Percentiles rank a stretch among this genome's conserved stretches.
These are phyloP conservation scores for Pleodorina starrii DNA, from an alignment of 139 green algal genomes.

Conservation along the genomic window DNA sequence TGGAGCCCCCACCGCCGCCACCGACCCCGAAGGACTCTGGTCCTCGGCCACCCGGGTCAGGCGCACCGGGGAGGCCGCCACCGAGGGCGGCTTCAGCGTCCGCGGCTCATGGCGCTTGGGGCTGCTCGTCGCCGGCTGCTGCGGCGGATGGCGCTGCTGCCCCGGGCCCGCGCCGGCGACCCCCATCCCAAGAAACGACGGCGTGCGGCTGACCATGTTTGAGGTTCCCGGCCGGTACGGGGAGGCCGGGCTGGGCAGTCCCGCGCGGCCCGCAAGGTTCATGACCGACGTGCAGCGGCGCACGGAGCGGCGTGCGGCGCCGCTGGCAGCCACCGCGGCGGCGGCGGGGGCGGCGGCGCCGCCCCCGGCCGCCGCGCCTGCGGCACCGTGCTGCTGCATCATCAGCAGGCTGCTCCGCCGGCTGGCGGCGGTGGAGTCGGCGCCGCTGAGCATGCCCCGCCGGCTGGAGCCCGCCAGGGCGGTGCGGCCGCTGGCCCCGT, in stretches of 20 bases:
- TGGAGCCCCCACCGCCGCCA: background rate
- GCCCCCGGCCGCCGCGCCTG: background rate
- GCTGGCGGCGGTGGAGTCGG: no score
- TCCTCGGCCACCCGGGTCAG: background rate
- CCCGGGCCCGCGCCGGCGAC: background rate
- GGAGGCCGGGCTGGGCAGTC: background rate
- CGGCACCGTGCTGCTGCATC: background rate
- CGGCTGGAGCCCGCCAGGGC: background rate
- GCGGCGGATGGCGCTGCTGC: background rate
- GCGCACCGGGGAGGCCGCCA: background rate
- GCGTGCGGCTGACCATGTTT: background rate
- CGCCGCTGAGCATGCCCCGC: background rate
- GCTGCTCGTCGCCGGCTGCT: no score
- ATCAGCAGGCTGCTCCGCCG: conserved; percentile 12
- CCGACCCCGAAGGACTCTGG: background rate
- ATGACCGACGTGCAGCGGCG: conserved; percentile 19
- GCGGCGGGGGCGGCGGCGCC: background rate
- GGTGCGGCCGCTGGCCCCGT: background rate
- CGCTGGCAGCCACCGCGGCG: background rate
- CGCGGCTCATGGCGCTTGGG: background rate
- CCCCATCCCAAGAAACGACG: background rate
- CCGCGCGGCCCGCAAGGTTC: background rate
- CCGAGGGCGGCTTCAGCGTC: background rate
- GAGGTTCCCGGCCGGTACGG: background rate
- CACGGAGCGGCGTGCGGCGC: background rate